Evolutionary conservation across 2,329 filamentous ascomycete species (phyloP).

Genomic region (Xylaria sp.): DNA sequence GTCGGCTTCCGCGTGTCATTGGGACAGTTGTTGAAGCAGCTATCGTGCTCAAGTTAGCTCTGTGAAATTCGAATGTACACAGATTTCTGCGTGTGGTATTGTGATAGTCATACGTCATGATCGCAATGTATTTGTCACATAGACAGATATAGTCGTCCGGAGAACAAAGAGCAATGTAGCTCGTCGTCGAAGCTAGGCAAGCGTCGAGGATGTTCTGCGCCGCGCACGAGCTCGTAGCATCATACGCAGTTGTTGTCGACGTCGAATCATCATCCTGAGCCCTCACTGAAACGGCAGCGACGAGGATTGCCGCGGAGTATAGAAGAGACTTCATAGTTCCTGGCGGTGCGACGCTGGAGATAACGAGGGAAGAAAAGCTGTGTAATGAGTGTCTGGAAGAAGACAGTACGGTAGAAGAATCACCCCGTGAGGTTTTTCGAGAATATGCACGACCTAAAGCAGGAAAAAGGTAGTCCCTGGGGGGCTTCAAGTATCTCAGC

Average conservation of each 20-base stretch:
- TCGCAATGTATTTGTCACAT: constrained; percentile 56
- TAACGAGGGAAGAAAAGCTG: background rate
- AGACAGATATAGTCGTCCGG: constrained; percentile 50
- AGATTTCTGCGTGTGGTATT: constrained; percentile 8
- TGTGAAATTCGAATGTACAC: background rate
- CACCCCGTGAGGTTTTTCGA: too few species aligned
- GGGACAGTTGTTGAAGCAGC: constrained; percentile 68
- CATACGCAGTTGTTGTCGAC: constrained; percentile 6
- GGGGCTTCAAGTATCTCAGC: constrained; percentile 10
- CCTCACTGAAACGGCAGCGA: constrained; percentile 24
- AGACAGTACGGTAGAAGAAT: background rate
- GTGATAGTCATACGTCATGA: constrained; percentile 47
- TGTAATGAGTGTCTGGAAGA: background rate
- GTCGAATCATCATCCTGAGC: constrained; percentile 16
- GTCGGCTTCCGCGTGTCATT: constrained; percentile 40
- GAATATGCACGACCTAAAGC: background rate
- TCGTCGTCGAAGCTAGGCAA: constrained; percentile 40
- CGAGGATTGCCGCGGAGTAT: constrained; percentile 30
- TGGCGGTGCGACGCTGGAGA: background rate
- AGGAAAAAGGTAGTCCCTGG: constrained; percentile 14
- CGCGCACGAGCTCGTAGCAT: constrained; percentile 30
- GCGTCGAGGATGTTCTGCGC: constrained; percentile 43
- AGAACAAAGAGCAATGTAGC: constrained; percentile 39
- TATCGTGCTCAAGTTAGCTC: constrained; percentile 25
- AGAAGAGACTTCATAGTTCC: constrained; percentile 29